These are phyloP conservation scores for Paecilomyces sp. DNA, from an alignment of 2,329 filamentous ascomycete genomes.

Conservation along the genomic window DNA sequence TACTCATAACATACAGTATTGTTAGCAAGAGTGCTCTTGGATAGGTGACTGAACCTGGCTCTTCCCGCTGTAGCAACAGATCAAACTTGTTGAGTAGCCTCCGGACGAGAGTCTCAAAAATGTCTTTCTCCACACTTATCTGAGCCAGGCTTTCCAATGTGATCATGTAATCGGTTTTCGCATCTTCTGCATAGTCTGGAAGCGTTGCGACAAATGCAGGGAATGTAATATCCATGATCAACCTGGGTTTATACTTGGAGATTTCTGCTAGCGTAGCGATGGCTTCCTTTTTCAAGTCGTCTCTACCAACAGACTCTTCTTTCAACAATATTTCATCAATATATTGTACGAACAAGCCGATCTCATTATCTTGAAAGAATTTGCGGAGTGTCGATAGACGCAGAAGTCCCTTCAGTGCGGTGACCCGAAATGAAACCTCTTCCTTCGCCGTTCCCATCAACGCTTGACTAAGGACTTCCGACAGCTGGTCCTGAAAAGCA, in stretches of 20 bases:
- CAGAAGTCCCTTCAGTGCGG: slow-evolving; percentile 41
- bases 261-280: slow-evolving; percentile 54
- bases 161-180: slow-evolving; percentile 41
- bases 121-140: slow-evolving; percentile 53
- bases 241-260: slow-evolving; percentile 54
- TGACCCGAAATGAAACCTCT: slow-evolving; percentile 43
- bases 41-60: slow-evolving; percentile 43
- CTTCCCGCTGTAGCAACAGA: slow-evolving; percentile 46
- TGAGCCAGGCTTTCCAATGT: slow-evolving; percentile 59
- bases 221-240: slow-evolving; percentile 59
- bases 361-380: slow-evolving; percentile 46
- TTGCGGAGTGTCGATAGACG: slow-evolving; percentile 38
- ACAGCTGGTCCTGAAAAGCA: slow-evolving; percentile 45
- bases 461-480: slow-evolving; percentile 49
- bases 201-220: slow-evolving; percentile 59
- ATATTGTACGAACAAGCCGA: slow-evolving; percentile 49
- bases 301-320: slow-evolving; percentile 49
- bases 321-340: slow-evolving; percentile 55
- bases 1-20: slow-evolving; percentile 54
- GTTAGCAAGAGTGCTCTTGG: slow-evolving; percentile 55
- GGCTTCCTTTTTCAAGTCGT: slow-evolving; percentile 52
- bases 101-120: slow-evolving; percentile 58
- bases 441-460: slow-evolving; percentile 47
- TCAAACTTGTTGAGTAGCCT: slow-evolving; percentile 58
- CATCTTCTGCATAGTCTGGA: slow-evolving; percentile 49